Base-by-base conservation (phyloP, 768 basidiomycete species). In the Kwoniella bestiolae region DNA sequence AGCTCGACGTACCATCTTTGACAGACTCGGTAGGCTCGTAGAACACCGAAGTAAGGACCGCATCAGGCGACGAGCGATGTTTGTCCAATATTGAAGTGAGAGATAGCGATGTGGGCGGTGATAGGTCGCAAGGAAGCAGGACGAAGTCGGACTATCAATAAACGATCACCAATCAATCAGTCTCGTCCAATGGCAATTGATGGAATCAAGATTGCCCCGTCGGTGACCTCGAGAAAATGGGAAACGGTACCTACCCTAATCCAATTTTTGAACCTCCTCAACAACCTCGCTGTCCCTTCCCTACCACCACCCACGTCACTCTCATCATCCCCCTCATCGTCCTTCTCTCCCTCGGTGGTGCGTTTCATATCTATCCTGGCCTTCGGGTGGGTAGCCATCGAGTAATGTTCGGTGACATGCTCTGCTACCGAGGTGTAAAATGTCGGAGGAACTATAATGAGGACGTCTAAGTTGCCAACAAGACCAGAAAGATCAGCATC, bases 81-180 rank as follows among this genome's bases (percentile, higher is more conserved):
- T 88, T 90, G 80, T 97, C 88, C 47, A 96, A 83, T 1, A 96
- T 82, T 0, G 82, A 82, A 31, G 85, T 85, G 6, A 97, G 85
- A 5, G 89, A 83, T n/a, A 96, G 84, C 0, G 86, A 82, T 0
- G 88, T 83, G 0, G 93, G 89, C 8, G 93, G 89, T 23, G 93
- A 85, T 55, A 96, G 91, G 79, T 97, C 94, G 76, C 93, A 96
- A 6, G 94, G 90, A 1, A 97, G 85, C 25, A 97, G 81, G 44
- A 96, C 86, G 79, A 96, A 94, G 80, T 96, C 94, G 65, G 87
- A 70, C 82, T 83, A 56, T 16, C 16, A 26, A 44, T 3, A 23
- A 41, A 8, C 41, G 11, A 31, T 25, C 6, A 44, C 28, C 25
- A 45, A 44, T 31, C 6, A n/a, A 34, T 34, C 23, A 45, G 12